phyloP scores from a whole-genome alignment of 257 asterid genomes.

The Solanum pinnatisectum region DNA sequence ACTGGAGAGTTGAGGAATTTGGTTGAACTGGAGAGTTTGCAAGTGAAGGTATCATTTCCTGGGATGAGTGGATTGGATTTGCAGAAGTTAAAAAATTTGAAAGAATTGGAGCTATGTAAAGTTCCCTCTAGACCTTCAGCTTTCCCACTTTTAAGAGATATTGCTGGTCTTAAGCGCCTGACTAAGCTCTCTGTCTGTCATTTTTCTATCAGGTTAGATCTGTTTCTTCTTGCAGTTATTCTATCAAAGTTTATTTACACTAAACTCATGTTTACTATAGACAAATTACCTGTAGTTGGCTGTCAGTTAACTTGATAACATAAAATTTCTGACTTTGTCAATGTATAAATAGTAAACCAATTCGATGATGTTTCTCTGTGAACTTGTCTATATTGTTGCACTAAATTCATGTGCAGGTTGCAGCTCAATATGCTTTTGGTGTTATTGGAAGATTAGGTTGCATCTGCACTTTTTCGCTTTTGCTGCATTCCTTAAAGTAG shows the following conservation, averaged over 20 bases:
- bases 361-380: neutral
- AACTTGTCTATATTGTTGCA: neutral
- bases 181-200: slow-evolving; percentile 84
- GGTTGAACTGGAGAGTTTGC: slow-evolving; percentile 64
- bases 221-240: neutral
- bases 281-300: neutral
- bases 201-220: slow-evolving; percentile 72
- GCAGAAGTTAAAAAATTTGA: slow-evolving; percentile 54
- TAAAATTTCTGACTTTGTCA: neutral
- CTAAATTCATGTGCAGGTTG: neutral
- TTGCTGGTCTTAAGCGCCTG: slow-evolving; percentile 62
- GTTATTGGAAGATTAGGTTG: neutral
- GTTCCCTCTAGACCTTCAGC: slow-evolving; percentile 69
- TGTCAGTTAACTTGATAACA: neutral
- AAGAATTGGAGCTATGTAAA: slow-evolving; percentile 80
- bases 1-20: slow-evolving; percentile 50
- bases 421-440: neutral
- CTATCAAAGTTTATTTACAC: neutral
- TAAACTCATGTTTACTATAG: neutral
- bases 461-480: neutral
- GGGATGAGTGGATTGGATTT: slow-evolving; percentile 70
- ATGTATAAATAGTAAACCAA: neutral
- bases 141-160: slow-evolving; percentile 54
- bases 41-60: slow-evolving; percentile 56
- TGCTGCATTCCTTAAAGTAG: neutral